Base-by-base conservation (phyloP, 2,329 filamentous ascomycete genomes). In the Canariomyces notabilis region DNA sequence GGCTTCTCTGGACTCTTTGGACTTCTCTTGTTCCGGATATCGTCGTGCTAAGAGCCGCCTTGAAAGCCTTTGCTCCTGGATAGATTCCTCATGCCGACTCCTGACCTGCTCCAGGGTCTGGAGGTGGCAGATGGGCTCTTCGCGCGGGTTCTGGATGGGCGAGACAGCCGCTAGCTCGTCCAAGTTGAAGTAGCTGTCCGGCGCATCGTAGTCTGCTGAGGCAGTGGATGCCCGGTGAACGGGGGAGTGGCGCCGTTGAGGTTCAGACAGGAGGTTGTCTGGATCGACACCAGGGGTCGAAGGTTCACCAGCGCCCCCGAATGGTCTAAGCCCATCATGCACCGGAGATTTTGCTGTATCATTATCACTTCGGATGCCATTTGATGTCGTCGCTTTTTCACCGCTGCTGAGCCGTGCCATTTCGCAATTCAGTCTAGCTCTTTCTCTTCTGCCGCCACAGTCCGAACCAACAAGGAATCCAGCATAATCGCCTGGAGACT, bases 111-210 rank as follows among this genome's bases (percentile, higher is more conserved):
- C 71, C 22, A 71, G 62, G 18, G 62, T 69, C 42, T 60, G 63
- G 58, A 67, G 64, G 18, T 51, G 61, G 54, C 67, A 71, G 37
- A 62, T 51, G 18, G 50, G 54, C 41, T 52, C 62, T 48, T 70
- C 67, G 34, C 63, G 61, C 18, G 59, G 66, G 52, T 71, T 72
- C 46, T 73, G 64, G 2, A 76, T 64, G 2, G 73, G 71, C 26
- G 68, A 62, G 12, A 70, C 62, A 29, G 40, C 45, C 0, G 61
- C 59, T 4, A 69, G 50, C 55, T 76, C 75, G 47, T 69, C 64
- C 19, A 75, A 59, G 49, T 72, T 70, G 34, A 54, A 62, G 48
- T 71, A 74, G 4, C 54, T 56, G 31, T 64, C 63, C 2, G 69
- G 68, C 1, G 63, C 51, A 53, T 68, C 59, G 49, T 72, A 67